These are phyloP conservation scores for Nymphaea thermarum DNA, from an alignment of 164 flowering plant species.

Conservation along the genomic window DNA sequence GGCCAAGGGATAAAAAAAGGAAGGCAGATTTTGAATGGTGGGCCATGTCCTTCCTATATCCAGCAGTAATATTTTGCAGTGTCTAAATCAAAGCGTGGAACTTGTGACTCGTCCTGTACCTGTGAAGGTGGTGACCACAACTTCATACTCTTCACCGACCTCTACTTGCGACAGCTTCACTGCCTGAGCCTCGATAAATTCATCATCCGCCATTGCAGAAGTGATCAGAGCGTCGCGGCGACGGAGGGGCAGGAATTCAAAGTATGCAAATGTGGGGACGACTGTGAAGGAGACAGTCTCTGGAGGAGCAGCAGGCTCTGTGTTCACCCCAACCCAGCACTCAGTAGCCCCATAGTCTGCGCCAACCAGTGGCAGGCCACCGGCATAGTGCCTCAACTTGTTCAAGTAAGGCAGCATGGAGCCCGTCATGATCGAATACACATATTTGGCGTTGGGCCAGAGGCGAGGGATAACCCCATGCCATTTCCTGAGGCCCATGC, in stretches of 20 bases:
- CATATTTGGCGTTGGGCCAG: conserved; percentile 77
- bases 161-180: conserved; percentile 60
- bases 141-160: conserved; percentile 71
- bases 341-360: conserved; percentile 93
- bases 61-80: no score
- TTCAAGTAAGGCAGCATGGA: conserved; percentile 68
- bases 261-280: conserved; percentile 73
- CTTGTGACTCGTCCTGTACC: conserved; percentile 22
- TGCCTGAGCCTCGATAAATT: conserved; percentile 57
- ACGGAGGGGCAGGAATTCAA: conserved; percentile 77
- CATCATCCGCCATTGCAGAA: conserved; percentile 21
- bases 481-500: conserved; percentile 39
- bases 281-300: conserved; percentile 70
- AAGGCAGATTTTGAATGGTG: no score
- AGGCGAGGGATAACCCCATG: conserved; percentile 42
- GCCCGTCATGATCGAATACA: conserved; percentile 82
- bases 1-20: no score
- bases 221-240: conserved; percentile 13
- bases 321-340: conserved; percentile 87
- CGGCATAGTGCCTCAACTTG: conserved; percentile 70
- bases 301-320: conserved; percentile 55
- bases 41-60: no score
- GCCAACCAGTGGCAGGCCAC: conserved; percentile 56
- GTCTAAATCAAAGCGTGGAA: background rate
- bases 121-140: conserved; percentile 82